phyloP scores from a whole-genome alignment of 257 asterid genomes.

The Pogostemon cablin region DNA sequence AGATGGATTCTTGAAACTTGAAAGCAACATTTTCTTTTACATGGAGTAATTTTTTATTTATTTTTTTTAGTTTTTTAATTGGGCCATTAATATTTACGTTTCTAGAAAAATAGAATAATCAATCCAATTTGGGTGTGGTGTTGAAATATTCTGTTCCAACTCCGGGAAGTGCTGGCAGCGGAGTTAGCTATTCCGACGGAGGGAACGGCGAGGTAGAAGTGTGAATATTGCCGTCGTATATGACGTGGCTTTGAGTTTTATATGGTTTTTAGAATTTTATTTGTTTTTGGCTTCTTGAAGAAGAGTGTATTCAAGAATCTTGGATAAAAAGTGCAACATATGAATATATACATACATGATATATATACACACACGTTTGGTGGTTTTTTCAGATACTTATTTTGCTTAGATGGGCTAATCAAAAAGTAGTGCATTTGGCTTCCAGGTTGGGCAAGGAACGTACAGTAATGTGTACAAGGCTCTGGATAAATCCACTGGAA shows the following conservation, averaged over 20 bases:
- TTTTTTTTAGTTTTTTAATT: not conserved
- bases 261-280: not conserved
- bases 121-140: not conserved
- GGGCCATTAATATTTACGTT: not conserved
- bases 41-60: not conserved
- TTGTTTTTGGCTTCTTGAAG: not conserved
- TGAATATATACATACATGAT: not conserved
- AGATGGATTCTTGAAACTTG: not conserved
- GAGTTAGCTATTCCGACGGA: not conserved
- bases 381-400: too few relatives aligned
- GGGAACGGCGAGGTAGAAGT: not conserved
- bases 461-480: constrained; percentile 91
- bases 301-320: not conserved
- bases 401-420: not conserved
- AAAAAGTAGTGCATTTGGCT: not conserved
- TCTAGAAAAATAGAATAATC: not conserved
- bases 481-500: constrained; percentile 55
- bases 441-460: constrained; percentile 85
- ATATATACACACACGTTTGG: not conserved
- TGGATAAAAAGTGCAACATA: not conserved
- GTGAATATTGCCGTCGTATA: not conserved
- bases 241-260: not conserved
- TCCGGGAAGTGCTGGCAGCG: not conserved
- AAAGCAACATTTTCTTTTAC: not conserved
- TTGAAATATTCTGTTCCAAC: not conserved